These are phyloP conservation scores for Sechiopsis laciniata DNA, from an alignment of 306 rosid species.

Conservation along the genomic window DNA sequence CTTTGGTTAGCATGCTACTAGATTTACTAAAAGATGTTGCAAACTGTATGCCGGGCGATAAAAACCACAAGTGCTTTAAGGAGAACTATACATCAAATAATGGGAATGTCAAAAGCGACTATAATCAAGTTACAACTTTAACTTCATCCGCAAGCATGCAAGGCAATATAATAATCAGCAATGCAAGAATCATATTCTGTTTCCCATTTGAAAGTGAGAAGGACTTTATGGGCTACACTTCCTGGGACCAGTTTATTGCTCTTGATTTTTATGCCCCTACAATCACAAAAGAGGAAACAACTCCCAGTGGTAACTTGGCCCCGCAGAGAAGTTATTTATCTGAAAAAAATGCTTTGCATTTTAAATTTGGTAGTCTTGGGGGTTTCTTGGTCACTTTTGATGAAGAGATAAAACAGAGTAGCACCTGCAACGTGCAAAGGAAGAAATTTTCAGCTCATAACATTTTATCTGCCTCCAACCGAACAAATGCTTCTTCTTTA, in stretches of 20 bases:
- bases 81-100: conserved; percentile 32
- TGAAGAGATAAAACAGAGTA: conserved; percentile 28
- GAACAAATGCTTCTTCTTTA: conserved; percentile 46
- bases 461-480: conserved; percentile 48
- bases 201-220: conserved; percentile 52
- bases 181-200: conserved; percentile 75
- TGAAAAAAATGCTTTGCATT: conserved; percentile 45
- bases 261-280: conserved; percentile 58
- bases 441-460: conserved; percentile 44
- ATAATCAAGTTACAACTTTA: conserved; percentile 38
- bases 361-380: conserved; percentile 52
- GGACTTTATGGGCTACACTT: conserved; percentile 35
- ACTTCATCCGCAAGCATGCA: conserved; percentile 43
- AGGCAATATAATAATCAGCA: conserved; percentile 58
- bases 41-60: conserved; percentile 37
- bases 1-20: conserved; percentile 39
- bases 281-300: conserved; percentile 30
- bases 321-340: conserved; percentile 44
- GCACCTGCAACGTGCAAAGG: conserved; percentile 33
- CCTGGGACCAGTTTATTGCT: conserved; percentile 67
- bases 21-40: conserved; percentile 45
- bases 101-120: conserved; percentile 34
- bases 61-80: conserved; percentile 29
- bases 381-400: conserved; percentile 49
- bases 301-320: conserved; percentile 32